Base-by-base conservation (phyloP, 2,329 filamentous ascomycete genomes). In the Amesomyces nigricolor region DNA sequence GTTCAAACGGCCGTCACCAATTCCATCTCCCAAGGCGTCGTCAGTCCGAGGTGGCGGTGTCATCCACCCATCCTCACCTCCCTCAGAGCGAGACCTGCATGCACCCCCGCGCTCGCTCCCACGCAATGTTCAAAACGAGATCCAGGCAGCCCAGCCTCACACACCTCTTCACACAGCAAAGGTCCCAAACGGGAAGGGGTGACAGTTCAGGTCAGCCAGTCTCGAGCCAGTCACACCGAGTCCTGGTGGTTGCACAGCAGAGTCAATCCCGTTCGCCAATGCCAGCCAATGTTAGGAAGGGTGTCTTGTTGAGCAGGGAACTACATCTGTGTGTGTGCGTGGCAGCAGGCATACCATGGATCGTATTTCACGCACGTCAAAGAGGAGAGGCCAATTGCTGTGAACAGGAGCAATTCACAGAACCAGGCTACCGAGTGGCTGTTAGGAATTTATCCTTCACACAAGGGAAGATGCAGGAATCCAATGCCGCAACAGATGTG, bases 241-340 rank as follows among this genome's bases (percentile, higher is more conserved):
- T 42, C 50, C 26, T 39, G 22, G 38, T 17, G 3, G 54, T 35
- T 2, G 13, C 39, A 30, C 46, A n/a, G 17, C 39, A 29, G 9
- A 16, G n/a, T 38, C 46, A 47, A 53, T 38, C 50, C 50, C 51
- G 30, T 45, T 5, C 13, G 30, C 38, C 45, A 51, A 54, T 46
- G 29, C 7, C 43, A 14, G 44, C 22, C 22, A 26, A 26, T 46
- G 29, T 8, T 42, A 14, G 44, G 39, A 26, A 47, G 13, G 16
- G 47, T 17, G 10, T 2, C 22, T 26, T 26, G 22, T 13, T 22
- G 35, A 48, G 19, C 13, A 35, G 32, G 32, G 11, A 43, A 19
- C 40, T 43, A 35, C 32, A 10, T 26, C 22, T 26, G 22, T 26
- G 22, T 26, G 22, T 26, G 22, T 26, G 22, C 22, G 22, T 26